phyloP scores from a whole-genome alignment of 768 basidiomycete species.

The Mycena maculata region DNA sequence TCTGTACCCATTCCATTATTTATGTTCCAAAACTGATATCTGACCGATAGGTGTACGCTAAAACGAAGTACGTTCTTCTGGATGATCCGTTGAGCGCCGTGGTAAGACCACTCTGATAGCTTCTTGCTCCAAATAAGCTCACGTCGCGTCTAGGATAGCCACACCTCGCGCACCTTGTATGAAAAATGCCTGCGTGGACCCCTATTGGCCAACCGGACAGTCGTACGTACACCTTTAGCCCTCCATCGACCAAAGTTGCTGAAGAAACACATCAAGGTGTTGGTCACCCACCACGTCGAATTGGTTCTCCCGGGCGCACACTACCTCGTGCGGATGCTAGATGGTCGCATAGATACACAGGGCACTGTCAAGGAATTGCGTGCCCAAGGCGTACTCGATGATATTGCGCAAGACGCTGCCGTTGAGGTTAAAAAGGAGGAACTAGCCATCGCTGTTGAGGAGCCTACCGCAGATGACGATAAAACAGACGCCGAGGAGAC shows the following conservation, averaged over 20 bases:
- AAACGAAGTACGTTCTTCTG: slow-evolving; percentile 60
- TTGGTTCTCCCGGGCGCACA: slow-evolving; percentile 81
- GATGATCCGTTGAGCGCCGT: slow-evolving; percentile 75
- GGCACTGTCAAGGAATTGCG: slow-evolving; percentile 76
- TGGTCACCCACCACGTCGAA: slow-evolving; percentile 89
- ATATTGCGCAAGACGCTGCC: slow-evolving; percentile 66
- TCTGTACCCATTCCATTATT: too few relatives aligned
- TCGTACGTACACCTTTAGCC: slow-evolving; percentile 47
- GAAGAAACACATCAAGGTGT: too few relatives aligned
- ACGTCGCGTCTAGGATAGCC: slow-evolving; percentile 62
- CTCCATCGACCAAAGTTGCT: too few relatives aligned
- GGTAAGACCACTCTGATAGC: slow-evolving; percentile 47
- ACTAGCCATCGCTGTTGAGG: slow-evolving; percentile 46
- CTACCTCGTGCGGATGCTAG: slow-evolving; percentile 83
- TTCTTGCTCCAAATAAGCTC: not conserved
- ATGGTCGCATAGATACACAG: slow-evolving; percentile 83
- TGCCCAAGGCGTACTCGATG: slow-evolving; percentile 69
- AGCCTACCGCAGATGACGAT: slow-evolving; percentile 37
- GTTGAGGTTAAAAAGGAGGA: slow-evolving; percentile 63
- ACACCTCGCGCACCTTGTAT: slow-evolving; percentile 72
- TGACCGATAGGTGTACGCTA: slow-evolving; percentile 54
- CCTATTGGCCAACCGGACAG: slow-evolving; percentile 74
- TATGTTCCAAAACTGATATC: too few relatives aligned
- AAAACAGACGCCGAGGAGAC: slow-evolving; percentile 36
- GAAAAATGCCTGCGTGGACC: slow-evolving; percentile 76